A percentile compares a stretch with the other conserved stretches of the same genome.
phyloP scores from a whole-genome alignment of 192 early-diverging fungal species.

The Coemansia sp. region DNA sequence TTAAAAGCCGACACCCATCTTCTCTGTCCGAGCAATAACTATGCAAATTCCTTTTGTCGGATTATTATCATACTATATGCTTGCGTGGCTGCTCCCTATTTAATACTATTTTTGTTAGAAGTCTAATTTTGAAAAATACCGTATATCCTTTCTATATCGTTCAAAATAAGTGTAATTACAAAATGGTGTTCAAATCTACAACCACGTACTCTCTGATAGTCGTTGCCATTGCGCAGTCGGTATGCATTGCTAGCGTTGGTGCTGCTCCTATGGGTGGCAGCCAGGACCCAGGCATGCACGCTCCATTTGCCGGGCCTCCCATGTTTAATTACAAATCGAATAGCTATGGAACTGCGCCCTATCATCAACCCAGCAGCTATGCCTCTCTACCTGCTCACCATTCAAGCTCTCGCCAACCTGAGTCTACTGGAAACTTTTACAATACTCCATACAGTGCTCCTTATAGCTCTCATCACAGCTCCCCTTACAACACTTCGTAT shows the following conservation, averaged over 20 bases:
- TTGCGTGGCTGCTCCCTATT: not conserved
- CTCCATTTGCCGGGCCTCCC: slow-evolving; percentile 13
- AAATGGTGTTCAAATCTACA: slow-evolving; percentile 33
- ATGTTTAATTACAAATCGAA: slow-evolving; percentile 11
- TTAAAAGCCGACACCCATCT: not conserved
- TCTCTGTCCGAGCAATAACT: not conserved
- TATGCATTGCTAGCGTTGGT: not conserved
- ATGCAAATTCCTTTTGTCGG: not conserved
- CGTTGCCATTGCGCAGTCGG: slow-evolving; percentile 29
- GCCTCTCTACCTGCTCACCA: not conserved
- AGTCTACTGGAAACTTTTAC: not conserved
- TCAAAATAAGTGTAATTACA: not conserved
- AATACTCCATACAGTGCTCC: not conserved
- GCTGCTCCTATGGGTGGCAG: not conserved
- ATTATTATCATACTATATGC: not conserved
- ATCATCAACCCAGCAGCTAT: not conserved
- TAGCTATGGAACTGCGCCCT: not conserved
- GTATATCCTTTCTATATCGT: not conserved
- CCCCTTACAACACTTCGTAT: not conserved
- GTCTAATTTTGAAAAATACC: no score
- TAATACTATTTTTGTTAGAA: not conserved
- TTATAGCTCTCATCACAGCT: not conserved
- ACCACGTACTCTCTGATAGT: slow-evolving; percentile 41
- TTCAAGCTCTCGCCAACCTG: not conserved
- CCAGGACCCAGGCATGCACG: not conserved